These are phyloP conservation scores for Pleurotus salmoneostramineus DNA, from an alignment of 768 basidiomycete species.

Conservation along the genomic window DNA sequence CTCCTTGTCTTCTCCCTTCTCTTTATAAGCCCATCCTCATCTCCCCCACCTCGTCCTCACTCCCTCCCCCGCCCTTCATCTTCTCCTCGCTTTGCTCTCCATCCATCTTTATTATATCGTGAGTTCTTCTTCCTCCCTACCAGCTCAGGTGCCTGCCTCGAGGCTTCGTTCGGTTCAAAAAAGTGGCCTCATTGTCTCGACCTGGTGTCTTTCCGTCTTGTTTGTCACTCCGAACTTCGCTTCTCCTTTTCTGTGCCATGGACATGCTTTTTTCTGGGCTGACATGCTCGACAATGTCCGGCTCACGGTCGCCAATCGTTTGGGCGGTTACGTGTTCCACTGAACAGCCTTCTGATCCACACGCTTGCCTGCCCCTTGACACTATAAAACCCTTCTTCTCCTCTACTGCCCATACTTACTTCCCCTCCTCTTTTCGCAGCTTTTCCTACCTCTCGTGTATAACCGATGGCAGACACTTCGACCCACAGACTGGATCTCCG, in stretches of 20 bases:
- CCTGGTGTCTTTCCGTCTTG: no score
- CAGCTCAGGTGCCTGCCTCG: neutral
- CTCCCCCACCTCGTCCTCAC: neutral
- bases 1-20: conserved; percentile 5
- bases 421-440: conserved; percentile 11
- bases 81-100: neutral
- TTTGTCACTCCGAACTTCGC: neutral
- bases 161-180: neutral
- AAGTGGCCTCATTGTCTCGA: neutral
- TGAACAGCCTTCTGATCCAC: conserved; percentile 36
- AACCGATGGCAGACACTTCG: conserved; percentile 66
- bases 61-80: neutral
- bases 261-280: neutral
- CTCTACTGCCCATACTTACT: conserved; percentile 11
- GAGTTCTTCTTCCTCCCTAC: neutral
- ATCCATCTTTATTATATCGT: neutral
- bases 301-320: conserved; percentile 21
- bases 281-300: neutral
- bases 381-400: conserved; percentile 22
- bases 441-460: conserved; percentile 17
- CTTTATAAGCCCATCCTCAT: conserved; percentile 5
- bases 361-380: conserved; percentile 33
- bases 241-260: neutral
- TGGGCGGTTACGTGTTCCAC: conserved; percentile 31
- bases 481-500: conserved; percentile 79